Evolutionary conservation across 2,329 filamentous ascomycete genomes (phyloP).

Genomic region (Chaetomiaceae sp.): DNA sequence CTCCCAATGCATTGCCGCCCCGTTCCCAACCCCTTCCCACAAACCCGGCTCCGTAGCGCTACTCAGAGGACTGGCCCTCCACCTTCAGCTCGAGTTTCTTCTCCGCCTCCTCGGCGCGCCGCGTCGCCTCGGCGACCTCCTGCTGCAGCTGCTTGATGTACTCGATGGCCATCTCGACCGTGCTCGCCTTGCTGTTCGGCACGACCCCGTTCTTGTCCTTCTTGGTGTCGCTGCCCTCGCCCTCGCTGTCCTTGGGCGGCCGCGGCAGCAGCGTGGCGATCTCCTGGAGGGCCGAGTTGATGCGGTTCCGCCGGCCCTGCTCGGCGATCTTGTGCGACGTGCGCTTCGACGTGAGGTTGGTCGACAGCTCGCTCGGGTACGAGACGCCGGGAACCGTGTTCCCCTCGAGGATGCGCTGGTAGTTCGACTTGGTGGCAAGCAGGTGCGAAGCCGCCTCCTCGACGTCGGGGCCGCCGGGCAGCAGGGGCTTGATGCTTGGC

Average conservation of each 20-base stretch:
- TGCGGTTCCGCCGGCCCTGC: constrained; percentile 88
- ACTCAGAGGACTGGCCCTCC: not conserved
- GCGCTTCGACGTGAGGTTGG: constrained; percentile 90
- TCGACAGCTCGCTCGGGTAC: constrained; percentile 85
- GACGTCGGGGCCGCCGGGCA: constrained; percentile 55
- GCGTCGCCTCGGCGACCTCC: constrained; percentile 61
- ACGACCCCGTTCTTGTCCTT: constrained; percentile 45
- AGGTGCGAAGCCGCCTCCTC: constrained; percentile 64
- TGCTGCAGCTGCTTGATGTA: constrained; percentile 83
- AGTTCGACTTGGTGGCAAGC: constrained; percentile 91
- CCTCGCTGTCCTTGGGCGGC: constrained; percentile 35
- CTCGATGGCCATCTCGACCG: constrained; percentile 93
- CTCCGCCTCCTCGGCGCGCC: constrained; percentile 58
- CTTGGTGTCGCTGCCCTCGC: constrained; percentile 33
- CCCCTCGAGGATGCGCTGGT: constrained; percentile 93
- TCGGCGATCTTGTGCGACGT: constrained; percentile 98
- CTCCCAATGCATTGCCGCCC: not conserved
- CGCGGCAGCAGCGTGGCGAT: constrained; percentile 79
- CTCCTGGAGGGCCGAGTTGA: constrained; percentile 87
- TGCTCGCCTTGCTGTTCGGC: constrained; percentile 87
- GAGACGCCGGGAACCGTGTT: constrained; percentile 84
- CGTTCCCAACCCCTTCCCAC: too few species aligned
- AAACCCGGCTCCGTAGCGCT: too few species aligned
- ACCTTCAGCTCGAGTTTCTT: constrained; percentile 41
- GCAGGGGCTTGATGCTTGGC: constrained; percentile 84